Base-by-base conservation (phyloP, 257 asterid species). In the Penstemon newberryi region DNA sequence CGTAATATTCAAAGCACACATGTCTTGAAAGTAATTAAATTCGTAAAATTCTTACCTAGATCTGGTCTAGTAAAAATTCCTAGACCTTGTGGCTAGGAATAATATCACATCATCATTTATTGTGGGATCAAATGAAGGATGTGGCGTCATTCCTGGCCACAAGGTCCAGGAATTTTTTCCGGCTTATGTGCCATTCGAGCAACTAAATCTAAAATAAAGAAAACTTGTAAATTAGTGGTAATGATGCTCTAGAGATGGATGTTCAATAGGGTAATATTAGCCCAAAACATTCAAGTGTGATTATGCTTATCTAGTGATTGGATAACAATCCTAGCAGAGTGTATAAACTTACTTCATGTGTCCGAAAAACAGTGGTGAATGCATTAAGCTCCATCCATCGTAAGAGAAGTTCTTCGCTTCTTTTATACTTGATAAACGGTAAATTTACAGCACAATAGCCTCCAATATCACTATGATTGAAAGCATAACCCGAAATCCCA, bases 351-450 rank as follows among this genome's bases (percentile, higher is more conserved):
- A 90, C 98, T 86, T 93, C 98, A 67, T 93, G 98, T 65, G 97
- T 90, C 41, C 97, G 85, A 41, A 93, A 90, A 33, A 90, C 91
- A 0, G 91, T 84, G 44, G 98, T 88, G 85, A 93, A 90, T 11
- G 97, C 95, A 52, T 86, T 87, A 3, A 90, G 78, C 82, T 93
- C 98, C 97, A 86, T 93, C 98, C 98, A 93, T 40, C 97, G 75
- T 7, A 93, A 76, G 39, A 90, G 88, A 75, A 93, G 89, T 77
- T 93, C 97, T 81, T 93, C 94, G 9, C 89, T 90, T 74, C 98
- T 78, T 57, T 50, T 77, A 78, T 93, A 93, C 83, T 85, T 88
- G 65, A 88, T 68, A 51, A 93, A 82, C 0, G 97, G 96, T 8
- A 92, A 56, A 68, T 80, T 82, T 40, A 90, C 95, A 33, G 96